A percentile compares a stretch with the other conserved stretches of the same genome.
Evolutionary conservation across 78 protist genomes (phyloP).

Genomic region (Dictyostelium intermedium): DNA sequence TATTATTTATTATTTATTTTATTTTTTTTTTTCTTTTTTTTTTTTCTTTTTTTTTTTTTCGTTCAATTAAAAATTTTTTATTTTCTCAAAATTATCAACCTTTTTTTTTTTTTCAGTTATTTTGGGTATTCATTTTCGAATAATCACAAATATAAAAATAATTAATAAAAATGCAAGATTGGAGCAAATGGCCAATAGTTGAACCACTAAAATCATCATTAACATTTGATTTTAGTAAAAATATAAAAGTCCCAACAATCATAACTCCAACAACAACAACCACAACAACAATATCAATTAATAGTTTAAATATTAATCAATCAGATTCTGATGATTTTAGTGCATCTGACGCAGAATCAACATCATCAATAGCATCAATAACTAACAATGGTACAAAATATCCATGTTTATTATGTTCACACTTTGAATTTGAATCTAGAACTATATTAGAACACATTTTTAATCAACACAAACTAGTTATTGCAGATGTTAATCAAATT

Average conservation of each 20-base stretch:
- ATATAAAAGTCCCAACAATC: neutral
- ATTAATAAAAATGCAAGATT: conserved; percentile 16
- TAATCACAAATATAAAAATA: neutral
- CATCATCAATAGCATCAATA: no score
- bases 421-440: conserved; percentile 39
- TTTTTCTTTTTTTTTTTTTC: neutral
- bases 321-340: neutral
- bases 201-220: conserved; percentile 23
- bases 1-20: no score
- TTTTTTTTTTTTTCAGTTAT: neutral
- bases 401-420: conserved; percentile 33
- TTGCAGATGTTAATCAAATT: conserved; percentile 52
- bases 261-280: neutral
- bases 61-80: neutral
- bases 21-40: neutral
- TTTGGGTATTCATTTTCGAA: neutral
- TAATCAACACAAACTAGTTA: conserved; percentile 28
- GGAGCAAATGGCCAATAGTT: conserved; percentile 28
- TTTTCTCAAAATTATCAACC: neutral
- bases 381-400: neutral
- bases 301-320: neutral
- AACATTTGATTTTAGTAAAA: conserved; percentile 6
- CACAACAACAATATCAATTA: neutral
- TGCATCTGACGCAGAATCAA: neutral
- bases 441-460: conserved; percentile 53